Conservation (phyloP, 2,329 filamentous ascomycete species). For the Plenodomus tracheiphilus region DNA sequence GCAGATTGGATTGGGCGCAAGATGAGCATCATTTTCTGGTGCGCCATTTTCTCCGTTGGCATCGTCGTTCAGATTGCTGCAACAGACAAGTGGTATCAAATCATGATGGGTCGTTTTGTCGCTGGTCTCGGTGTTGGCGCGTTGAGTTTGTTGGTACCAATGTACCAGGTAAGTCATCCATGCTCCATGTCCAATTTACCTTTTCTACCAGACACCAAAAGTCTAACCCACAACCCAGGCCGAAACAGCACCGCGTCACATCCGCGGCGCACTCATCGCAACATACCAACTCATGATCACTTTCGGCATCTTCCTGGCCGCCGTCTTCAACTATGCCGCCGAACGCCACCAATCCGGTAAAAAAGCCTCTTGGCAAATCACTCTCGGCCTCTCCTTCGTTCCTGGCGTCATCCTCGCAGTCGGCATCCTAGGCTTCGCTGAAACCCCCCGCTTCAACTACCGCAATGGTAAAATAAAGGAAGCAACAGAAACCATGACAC, state of each 20-base stretch:
- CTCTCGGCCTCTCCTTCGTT: slow-evolving; percentile 60
- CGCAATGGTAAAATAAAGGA: slow-evolving; percentile 55
- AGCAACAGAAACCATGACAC: slow-evolving; percentile 55
- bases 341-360: slow-evolving; percentile 46
- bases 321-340: slow-evolving; percentile 62
- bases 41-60: slow-evolving; percentile 64
- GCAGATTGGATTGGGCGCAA: slow-evolving; percentile 65
- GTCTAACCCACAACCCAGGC: slow-evolving; percentile 41
- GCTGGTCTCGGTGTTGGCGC: slow-evolving; percentile 67
- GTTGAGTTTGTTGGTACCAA: slow-evolving; percentile 57
- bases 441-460: slow-evolving; percentile 61
- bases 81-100: slow-evolving; percentile 61
- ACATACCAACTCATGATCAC: slow-evolving; percentile 71
- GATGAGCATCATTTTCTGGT: slow-evolving; percentile 61
- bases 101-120: slow-evolving; percentile 63
- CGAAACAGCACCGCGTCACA: slow-evolving; percentile 64
- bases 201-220: too few species aligned
- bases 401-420: slow-evolving; percentile 56
- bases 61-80: slow-evolving; percentile 67
- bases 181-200: too few species aligned
- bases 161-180: slow-evolving; percentile 58
- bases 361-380: slow-evolving; percentile 64
- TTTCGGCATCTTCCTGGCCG: slow-evolving; percentile 61
- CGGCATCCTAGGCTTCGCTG: slow-evolving; percentile 58
- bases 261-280: slow-evolving; percentile 64